A percentile compares a stretch with the other conserved stretches of the same genome.
These are phyloP conservation scores for Phytophthora cactorum DNA, from an alignment of 352 stramenopile species.

Conservation along the genomic window DNA sequence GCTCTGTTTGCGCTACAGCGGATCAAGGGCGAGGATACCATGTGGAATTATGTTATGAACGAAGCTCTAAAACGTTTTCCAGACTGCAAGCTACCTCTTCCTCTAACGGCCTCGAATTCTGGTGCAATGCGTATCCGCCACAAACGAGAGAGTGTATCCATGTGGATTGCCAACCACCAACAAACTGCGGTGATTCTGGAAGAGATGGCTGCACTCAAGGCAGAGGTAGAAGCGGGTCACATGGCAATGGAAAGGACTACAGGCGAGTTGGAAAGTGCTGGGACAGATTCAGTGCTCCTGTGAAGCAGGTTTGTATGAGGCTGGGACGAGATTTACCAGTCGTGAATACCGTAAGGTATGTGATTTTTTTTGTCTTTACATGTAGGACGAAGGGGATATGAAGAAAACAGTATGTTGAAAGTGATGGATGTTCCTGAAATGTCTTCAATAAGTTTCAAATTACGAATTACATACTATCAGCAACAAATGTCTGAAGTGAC, in stretches of 20 bases:
- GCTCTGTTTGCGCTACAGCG: constrained; percentile 38
- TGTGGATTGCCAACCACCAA: constrained; percentile 36
- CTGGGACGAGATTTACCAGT: no score
- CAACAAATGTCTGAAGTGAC: no score
- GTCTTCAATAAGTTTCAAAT: no score
- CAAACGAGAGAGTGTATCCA: constrained; percentile 26
- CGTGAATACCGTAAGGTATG: no score
- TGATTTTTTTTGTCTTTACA: no score
- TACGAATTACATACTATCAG: no score
- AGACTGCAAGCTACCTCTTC: constrained; percentile 48
- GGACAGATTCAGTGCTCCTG: neutral
- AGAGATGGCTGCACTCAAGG: constrained; percentile 26
- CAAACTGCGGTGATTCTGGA: constrained; percentile 16
- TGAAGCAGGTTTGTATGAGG: neutral
- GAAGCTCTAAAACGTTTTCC: constrained; percentile 48
- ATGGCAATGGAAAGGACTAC: neutral
- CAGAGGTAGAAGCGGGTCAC: neutral
- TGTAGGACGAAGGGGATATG: no score
- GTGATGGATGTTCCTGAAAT: no score
- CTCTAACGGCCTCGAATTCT: constrained; percentile 42
- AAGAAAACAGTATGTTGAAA: no score
- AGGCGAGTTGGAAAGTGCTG: neutral
- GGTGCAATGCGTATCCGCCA: constrained; percentile 26
- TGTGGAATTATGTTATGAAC: constrained; percentile 43
- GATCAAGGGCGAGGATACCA: constrained; percentile 35